Base-by-base conservation (phyloP, 2,329 filamentous ascomycete species). In the Fusarium irregulare region DNA sequence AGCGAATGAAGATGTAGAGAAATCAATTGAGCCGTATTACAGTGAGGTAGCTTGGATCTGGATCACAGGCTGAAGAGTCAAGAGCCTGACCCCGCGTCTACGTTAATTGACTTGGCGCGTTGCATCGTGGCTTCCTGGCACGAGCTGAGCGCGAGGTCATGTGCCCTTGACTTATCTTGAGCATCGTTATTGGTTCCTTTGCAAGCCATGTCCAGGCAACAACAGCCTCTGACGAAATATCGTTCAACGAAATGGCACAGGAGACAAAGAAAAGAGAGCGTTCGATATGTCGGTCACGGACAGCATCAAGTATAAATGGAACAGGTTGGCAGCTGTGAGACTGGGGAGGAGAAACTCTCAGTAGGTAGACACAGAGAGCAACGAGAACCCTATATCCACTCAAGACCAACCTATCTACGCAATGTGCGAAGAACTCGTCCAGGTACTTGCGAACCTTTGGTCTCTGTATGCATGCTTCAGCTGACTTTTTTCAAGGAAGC, bases 81-180 rank as follows among this genome's bases (percentile, higher is more conserved):
- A 25, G 23, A 25, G 18, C n/a, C n/a, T 30, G 30, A 55, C 41
- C 42, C 58, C 59, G 49, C 61, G 23, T 21, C 23, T 51, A 37
- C 18, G 34, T 37, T 37, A 28, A 37, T n/a, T 20, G 23, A 46
- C 51, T 46, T 70, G 68, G 64, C 63, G 71, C 57, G 23, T 50
- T 56, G n/a, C 32, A 68, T 65, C 60, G 45, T 44, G 21, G 34
- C 49, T 58, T 64, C 51, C 25, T 48, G 56, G 55, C 72, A 57
- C 72, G 73, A 58, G 50, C 37, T 45, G 49, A 49, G 66, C 73
- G 60, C 73, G 70, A 68, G 63, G 66, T 75, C 73, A 76, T 73
- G 72, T 76, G 73, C 63, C 32, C 21, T 44, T 25, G 54, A 59
- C 46, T 61, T 54, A 47, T n/a, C 30, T 47, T 18, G 16, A 27